A percentile compares a stretch with the other conserved stretches of the same genome.
Conservation (phyloP, 2,329 filamentous ascomycete species). For the Ilyonectria robusta region DNA sequence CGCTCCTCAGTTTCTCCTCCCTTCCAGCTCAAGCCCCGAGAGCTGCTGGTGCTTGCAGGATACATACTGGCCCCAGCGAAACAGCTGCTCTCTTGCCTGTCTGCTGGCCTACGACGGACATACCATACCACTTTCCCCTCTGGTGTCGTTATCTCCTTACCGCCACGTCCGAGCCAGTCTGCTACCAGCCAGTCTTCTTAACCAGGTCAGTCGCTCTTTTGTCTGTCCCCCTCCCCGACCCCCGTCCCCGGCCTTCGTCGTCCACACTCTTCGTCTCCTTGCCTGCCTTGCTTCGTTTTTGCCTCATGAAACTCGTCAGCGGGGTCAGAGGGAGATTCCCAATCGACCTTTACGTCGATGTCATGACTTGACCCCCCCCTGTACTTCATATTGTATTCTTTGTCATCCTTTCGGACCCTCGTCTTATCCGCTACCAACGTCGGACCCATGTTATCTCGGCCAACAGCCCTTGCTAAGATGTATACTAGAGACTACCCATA, state of each 20-base stretch:
- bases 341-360: conserved; percentile 40
- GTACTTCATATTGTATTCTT: conserved; percentile 40
- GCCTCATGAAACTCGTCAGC: conserved; percentile 48
- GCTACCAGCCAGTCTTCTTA: conserved; percentile 40
- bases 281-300: conserved; percentile 34
- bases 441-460: conserved; percentile 37
- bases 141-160: conserved; percentile 48
- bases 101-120: conserved; percentile 41
- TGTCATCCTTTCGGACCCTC: conserved; percentile 22
- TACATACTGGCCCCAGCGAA: conserved; percentile 51
- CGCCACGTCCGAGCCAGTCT: conserved; percentile 45
- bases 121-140: conserved; percentile 48
- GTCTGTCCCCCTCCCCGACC: conserved; percentile 37
- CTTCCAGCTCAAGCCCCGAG: conserved; percentile 49
- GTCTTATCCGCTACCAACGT: conserved; percentile 28
- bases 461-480: conserved; percentile 61
- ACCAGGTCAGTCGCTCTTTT: conserved; percentile 49
- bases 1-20: conserved; percentile 51
- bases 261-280: conserved; percentile 38
- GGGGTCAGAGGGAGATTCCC: conserved; percentile 48
- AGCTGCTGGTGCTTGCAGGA: conserved; percentile 53
- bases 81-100: conserved; percentile 47
- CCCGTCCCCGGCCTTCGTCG: conserved; percentile 38
- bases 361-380: conserved; percentile 46
- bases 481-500: conserved; percentile 62